Evolutionary conservation across 1,139 yeast species (phyloP).

Genomic region (Candida glucosophila): DNA sequence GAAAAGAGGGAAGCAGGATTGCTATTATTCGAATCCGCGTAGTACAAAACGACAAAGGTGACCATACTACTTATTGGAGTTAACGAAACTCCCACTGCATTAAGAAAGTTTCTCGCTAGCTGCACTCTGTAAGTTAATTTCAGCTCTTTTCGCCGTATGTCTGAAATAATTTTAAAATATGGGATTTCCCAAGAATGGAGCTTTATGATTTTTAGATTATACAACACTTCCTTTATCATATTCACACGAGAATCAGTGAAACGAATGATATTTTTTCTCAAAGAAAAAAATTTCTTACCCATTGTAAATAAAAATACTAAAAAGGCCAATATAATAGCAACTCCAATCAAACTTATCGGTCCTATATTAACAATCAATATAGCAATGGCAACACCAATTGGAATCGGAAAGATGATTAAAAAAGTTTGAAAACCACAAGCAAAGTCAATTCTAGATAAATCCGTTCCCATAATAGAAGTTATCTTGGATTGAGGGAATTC

Average conservation of each 20-base stretch:
- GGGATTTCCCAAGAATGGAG: constrained; percentile 62
- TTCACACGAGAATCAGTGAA: constrained; percentile 55
- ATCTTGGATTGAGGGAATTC: constrained; percentile 23
- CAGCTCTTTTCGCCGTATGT: constrained; percentile 40
- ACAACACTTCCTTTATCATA: constrained; percentile 54
- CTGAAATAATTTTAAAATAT: constrained; percentile 32
- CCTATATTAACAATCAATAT: constrained; percentile 66
- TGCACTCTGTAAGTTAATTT: constrained; percentile 39
- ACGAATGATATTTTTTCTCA: constrained; percentile 35
- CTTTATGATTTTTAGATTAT: constrained; percentile 60
- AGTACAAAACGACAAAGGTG: constrained; percentile 60
- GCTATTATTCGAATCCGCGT: constrained; percentile 30
- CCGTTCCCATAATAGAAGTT: constrained; percentile 61
- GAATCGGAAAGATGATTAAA: constrained; percentile 53
- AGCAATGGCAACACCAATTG: constrained; percentile 51
- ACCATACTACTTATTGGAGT: constrained; percentile 60
- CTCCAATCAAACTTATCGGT: constrained; percentile 61
- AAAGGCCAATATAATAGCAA: constrained; percentile 26
- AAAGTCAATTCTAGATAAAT: constrained; percentile 70
- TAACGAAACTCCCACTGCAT: constrained; percentile 47
- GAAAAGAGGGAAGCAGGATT: constrained; percentile 69
- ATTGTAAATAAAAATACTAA: constrained; percentile 30
- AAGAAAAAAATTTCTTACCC: constrained; percentile 29
- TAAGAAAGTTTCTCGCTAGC: constrained; percentile 44
- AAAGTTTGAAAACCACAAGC: constrained; percentile 68